phyloP scores from a whole-genome alignment of 73 alveolate species.

The Paramecium pentaurelia region DNA sequence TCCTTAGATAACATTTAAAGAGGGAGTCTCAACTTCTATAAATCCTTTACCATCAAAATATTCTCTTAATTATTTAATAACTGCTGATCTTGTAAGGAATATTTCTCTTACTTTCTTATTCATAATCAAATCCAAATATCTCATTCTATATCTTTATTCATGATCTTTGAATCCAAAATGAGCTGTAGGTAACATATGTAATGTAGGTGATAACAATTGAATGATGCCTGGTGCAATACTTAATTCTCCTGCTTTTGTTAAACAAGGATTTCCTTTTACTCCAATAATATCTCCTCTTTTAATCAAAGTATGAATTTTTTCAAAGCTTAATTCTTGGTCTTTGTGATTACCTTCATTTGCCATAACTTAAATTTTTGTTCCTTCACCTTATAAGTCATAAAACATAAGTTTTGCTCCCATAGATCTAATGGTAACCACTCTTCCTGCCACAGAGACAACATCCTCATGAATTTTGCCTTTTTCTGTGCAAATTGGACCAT shows the following conservation, averaged over 20 bases:
- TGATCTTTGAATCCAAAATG: slow-evolving; percentile 92
- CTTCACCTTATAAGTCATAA: slow-evolving; percentile 92
- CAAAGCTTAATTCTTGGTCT: slow-evolving; percentile 68
- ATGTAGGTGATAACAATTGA: slow-evolving; percentile 83
- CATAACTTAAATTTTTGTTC: slow-evolving; percentile 86
- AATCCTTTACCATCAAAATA: slow-evolving; percentile 92
- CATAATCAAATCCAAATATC: slow-evolving; percentile 96
- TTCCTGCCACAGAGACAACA: slow-evolving; percentile 91
- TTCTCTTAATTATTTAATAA: slow-evolving; percentile 88
- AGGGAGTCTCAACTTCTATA: slow-evolving; percentile 99
- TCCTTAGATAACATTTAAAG: slow-evolving; percentile 99
- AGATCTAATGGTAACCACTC: slow-evolving; percentile 88
- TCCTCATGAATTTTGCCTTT: slow-evolving; percentile 85
- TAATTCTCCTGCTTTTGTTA: slow-evolving; percentile 94
- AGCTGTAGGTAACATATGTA: slow-evolving; percentile 90
- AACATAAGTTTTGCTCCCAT: slow-evolving; percentile 88
- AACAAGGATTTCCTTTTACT: slow-evolving; percentile 92
- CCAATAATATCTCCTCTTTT: slow-evolving; percentile 97
- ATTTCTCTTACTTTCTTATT: slow-evolving; percentile 83
- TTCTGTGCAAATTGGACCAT: slow-evolving; percentile 69
- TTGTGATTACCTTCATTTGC: slow-evolving; percentile 74
- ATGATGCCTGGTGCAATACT: slow-evolving; percentile 78
- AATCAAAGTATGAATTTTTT: slow-evolving; percentile 63
- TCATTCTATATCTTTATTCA: slow-evolving; percentile 95
- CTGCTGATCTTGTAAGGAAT: slow-evolving; percentile 89